These are phyloP conservation scores for Asclepias syriaca DNA, from an alignment of 257 asterid genomes.

Conservation along the genomic window DNA sequence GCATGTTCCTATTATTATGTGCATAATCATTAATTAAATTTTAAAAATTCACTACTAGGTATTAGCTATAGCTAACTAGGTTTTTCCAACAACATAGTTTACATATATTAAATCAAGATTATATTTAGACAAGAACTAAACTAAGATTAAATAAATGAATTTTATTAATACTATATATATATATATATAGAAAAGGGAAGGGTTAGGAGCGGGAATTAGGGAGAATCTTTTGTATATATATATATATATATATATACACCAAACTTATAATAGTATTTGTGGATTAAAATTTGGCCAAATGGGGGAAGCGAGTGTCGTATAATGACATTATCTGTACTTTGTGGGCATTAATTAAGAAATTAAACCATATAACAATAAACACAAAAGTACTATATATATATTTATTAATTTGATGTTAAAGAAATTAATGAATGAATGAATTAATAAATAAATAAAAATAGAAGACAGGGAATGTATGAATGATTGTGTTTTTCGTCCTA, in stretches of 20 bases:
- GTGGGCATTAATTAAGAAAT: conserved; percentile 9
- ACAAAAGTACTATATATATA: background rate
- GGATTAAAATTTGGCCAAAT: background rate
- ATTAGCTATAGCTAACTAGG: too few species aligned
- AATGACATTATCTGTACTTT: background rate
- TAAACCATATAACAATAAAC: conserved; percentile 9
- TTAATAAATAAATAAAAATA: background rate
- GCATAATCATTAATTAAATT: background rate
- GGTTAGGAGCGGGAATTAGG: too few species aligned
- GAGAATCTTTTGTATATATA: too few species aligned
- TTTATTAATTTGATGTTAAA: background rate
- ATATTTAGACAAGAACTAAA: too few species aligned
- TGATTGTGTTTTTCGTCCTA: conserved; percentile 66
- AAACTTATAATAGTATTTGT: background rate
- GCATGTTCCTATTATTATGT: background rate
- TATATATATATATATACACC: too few species aligned
- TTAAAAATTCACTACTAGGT: background rate
- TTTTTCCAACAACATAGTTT: background rate
- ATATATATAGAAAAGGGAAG: too few species aligned
- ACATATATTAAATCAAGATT: too few species aligned
- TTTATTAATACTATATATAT: too few species aligned
- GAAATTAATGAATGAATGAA: conserved; percentile 23
- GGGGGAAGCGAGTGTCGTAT: background rate
- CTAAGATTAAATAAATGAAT: too few species aligned
- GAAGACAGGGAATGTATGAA: conserved; percentile 54